phyloP scores from a whole-genome alignment of 2,329 filamentous ascomycete genomes.

The Venturia aucupariae region DNA sequence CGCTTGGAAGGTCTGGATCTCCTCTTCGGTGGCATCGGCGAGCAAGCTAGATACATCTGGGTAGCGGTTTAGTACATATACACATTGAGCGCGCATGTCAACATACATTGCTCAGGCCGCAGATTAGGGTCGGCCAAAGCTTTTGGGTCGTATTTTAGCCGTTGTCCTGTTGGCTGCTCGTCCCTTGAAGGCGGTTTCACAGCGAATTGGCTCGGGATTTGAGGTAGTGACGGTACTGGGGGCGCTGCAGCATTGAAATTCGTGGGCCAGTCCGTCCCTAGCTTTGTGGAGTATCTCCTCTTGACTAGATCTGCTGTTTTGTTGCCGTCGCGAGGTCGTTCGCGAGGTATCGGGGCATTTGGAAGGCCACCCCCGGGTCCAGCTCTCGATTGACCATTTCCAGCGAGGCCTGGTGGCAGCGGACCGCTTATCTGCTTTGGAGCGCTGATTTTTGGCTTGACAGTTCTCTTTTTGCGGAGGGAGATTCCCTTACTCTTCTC shows the following conservation, averaged over 20 bases:
- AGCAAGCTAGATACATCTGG: conserved; percentile 59
- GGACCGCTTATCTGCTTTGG: conserved; percentile 45
- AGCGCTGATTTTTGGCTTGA: conserved; percentile 50
- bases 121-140: conserved; percentile 72
- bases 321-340: conserved; percentile 35
- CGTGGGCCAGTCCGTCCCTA: conserved; percentile 60
- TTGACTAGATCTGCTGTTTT: conserved; percentile 74
- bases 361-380: conserved; percentile 19
- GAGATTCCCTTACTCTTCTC: conserved; percentile 43
- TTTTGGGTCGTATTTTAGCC: conserved; percentile 64
- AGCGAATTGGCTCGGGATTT: conserved; percentile 51
- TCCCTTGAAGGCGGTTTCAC: conserved; percentile 34
- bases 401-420: conserved; percentile 25
- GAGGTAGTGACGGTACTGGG: conserved; percentile 54
- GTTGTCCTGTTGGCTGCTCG: conserved; percentile 39
- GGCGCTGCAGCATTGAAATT: conserved; percentile 60
- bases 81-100: conserved; percentile 20
- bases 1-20: conserved; percentile 73
- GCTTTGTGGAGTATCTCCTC: conserved; percentile 85
- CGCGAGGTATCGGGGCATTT: conserved; percentile 23
- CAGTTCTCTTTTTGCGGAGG: conserved; percentile 51
- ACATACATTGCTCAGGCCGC: conserved; percentile 66
- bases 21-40: conserved; percentile 76
- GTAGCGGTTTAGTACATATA: conserved; percentile 14
- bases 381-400: neutral